These are phyloP conservation scores for Plenodomus tracheiphilus DNA, from an alignment of 2,329 filamentous ascomycete genomes.

Conservation along the genomic window DNA sequence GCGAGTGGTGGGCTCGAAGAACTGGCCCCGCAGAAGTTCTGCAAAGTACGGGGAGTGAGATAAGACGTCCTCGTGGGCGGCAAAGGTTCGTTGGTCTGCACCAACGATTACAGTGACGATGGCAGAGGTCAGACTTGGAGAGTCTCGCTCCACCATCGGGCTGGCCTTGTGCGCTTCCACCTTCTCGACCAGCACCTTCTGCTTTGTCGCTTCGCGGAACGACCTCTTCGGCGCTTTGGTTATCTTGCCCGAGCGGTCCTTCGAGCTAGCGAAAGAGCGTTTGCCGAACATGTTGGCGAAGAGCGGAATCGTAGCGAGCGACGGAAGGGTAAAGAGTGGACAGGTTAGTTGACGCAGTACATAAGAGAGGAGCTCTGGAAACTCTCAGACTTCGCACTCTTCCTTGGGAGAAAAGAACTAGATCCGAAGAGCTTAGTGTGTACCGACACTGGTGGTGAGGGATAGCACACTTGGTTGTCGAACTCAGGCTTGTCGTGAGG, in stretches of 20 bases:
- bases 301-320: slow-evolving; percentile 46
- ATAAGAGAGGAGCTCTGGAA: slow-evolving; percentile 61
- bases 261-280: slow-evolving; percentile 77
- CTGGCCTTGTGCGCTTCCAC: slow-evolving; percentile 62
- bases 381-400: slow-evolving; percentile 47
- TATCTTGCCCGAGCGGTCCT: slow-evolving; percentile 86
- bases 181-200: slow-evolving; percentile 74
- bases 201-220: slow-evolving; percentile 76
- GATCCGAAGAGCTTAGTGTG: slow-evolving; percentile 45
- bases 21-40: slow-evolving; percentile 70
- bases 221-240: slow-evolving; percentile 76
- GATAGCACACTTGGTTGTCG: slow-evolving; percentile 45
- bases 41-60: slow-evolving; percentile 83
- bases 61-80: slow-evolving; percentile 91
- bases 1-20: slow-evolving; percentile 70
- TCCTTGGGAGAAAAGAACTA: slow-evolving; percentile 36
- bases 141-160: slow-evolving; percentile 54
- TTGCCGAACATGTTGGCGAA: slow-evolving; percentile 76
- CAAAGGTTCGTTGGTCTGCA: slow-evolving; percentile 84
- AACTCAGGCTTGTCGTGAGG: slow-evolving; percentile 46
- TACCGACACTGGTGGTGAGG: slow-evolving; percentile 41
- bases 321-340: slow-evolving; percentile 50
- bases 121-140: slow-evolving; percentile 63
- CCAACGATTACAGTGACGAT: slow-evolving; percentile 89
- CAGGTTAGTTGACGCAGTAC: slow-evolving; percentile 56